Evolutionary conservation across 1,284 basidiomycete genomes (phyloP), one percentile per base, ranked within the genome.

Genomic region (Sporisorium reilianum): DNA sequence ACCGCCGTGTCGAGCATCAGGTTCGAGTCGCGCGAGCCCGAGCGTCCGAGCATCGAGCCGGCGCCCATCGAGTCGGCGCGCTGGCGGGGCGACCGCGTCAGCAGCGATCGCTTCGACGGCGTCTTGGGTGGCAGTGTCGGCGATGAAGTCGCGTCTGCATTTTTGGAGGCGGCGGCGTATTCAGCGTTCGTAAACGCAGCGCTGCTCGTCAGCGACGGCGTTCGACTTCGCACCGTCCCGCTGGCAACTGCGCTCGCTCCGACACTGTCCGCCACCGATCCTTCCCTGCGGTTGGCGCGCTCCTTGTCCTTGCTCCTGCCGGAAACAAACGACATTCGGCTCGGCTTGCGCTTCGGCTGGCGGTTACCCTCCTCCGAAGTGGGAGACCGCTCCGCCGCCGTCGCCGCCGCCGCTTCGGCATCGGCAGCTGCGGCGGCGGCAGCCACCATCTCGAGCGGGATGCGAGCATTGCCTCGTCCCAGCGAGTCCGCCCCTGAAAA

Each of bases 381-480:
- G 1, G 68, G 61, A 40, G 50, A 58, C 3, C 30, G 38, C 25
- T 63, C 72, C 26, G 44, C 55, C 36, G 44, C 56, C n/a, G n/a
- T n/a, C n/a, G n/a, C n/a, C n/a, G n/a, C n/a, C n/a, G n/a, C n/a
- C 38, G 49, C 57, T n/a, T 60, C 55, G 11, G 50, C 71, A n/a
- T 62, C 65, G 5, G 54, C 60, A 18, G 64, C 58, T 20, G 58
- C 58, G 32, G 57, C 58, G 32, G 57, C 64, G 3, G 69, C 59
- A 4, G 69, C 60, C 40, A 67, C 53, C 53, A 52, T 59, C 36
- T 74, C 71, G n/a, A 74, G 55, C 28, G 69, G 70, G 18, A 79
- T 76, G n/a, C 77, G 60, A 7, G 66, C 78, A 36, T 81, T 77
- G 52, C 79, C 79, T 45, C 66, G 67, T 10, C 79, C 79, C 36